Percentiles rank a stretch among this genome's conserved stretches.
Conservation (phyloP, 352 stramenopile species). For the Aphanomyces astaci region DNA sequence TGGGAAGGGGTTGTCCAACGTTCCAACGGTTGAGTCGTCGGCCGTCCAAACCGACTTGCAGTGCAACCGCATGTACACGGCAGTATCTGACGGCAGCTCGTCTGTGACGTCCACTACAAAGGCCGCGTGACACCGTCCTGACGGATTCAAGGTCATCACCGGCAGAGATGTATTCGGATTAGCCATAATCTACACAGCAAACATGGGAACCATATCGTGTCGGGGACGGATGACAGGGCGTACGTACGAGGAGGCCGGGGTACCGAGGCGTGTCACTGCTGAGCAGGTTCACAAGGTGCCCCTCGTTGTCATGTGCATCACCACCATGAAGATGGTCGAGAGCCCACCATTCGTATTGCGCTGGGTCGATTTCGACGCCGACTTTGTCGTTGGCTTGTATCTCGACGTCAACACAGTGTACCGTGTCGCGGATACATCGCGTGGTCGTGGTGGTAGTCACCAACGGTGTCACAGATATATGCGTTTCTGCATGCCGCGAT, state of each 20-base stretch:
- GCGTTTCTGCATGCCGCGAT: neutral
- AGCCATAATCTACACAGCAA: neutral
- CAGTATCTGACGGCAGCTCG: neutral
- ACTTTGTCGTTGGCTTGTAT: neutral
- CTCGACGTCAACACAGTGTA: neutral
- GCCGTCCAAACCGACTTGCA: neutral
- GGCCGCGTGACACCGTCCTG: neutral
- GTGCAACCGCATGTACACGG: neutral
- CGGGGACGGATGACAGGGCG: neutral
- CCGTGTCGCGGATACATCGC: neutral
- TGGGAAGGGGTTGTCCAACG: no score
- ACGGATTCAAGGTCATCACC: neutral
- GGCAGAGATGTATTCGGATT: neutral
- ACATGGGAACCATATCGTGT: neutral
- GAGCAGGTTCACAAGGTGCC: neutral
- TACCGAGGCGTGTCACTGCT: neutral
- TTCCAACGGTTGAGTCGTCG: neutral
- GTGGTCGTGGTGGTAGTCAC: neutral
- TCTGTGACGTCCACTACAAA: neutral
- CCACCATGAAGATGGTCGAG: no score
- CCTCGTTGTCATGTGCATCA: no score
- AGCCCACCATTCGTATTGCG: neutral
- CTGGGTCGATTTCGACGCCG: neutral
- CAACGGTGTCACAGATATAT: neutral
- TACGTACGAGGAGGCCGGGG: neutral